Conservation (phyloP, 1,284 basidiomycete species). For the Hemileia vastatrix region DNA sequence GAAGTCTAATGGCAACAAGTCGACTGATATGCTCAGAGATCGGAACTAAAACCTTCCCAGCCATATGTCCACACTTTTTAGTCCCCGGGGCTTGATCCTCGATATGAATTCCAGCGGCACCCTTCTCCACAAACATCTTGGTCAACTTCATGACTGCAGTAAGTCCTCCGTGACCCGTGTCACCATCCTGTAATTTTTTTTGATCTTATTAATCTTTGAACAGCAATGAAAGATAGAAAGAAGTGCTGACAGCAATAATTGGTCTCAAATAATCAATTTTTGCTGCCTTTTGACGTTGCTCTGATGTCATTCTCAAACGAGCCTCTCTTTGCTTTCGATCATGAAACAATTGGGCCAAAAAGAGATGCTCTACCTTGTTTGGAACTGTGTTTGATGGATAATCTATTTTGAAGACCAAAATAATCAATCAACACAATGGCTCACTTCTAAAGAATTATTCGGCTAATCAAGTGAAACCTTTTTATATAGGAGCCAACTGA, state of each 20-base stretch:
- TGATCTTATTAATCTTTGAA: neutral
- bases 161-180: conserved; percentile 69
- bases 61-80: conserved; percentile 87
- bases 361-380: conserved; percentile 76
- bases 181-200: conserved; percentile 38
- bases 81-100: conserved; percentile 88
- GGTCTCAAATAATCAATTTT: conserved; percentile 76
- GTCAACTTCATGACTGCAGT: conserved; percentile 95
- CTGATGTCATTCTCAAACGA: conserved; percentile 58
- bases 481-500: conserved; percentile 39
- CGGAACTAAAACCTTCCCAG: conserved; percentile 86
- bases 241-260: conserved; percentile 89
- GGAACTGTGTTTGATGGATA: conserved; percentile 92
- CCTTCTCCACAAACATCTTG: conserved; percentile 83
- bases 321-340: conserved; percentile 80
- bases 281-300: conserved; percentile 57
- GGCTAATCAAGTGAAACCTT: no score
- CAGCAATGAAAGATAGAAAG: conserved; percentile 55
- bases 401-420: conserved; percentile 47
- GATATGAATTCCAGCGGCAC: conserved; percentile 75
- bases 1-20: conserved; percentile 71
- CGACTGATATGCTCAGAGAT: conserved; percentile 75
- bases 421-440: neutral
- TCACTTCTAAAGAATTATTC: neutral
- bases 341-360: conserved; percentile 73